phyloP scores from a whole-genome alignment of 2,329 filamentous ascomycete species.

The Cladosporium sp. region DNA sequence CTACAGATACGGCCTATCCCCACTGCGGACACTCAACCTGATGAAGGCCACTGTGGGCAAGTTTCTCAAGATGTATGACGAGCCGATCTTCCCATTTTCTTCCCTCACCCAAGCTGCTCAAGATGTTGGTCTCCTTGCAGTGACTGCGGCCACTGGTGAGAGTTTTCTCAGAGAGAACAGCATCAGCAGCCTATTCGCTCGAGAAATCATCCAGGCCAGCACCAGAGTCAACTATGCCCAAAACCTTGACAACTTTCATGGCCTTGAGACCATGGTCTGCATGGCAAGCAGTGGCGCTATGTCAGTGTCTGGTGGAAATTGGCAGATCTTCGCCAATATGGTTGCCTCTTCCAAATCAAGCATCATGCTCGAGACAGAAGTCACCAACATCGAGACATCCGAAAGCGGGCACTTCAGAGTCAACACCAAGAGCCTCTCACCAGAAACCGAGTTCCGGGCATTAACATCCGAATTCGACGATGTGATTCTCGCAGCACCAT shows the following conservation, averaged over 20 bases:
- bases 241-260: slow-evolving; percentile 82
- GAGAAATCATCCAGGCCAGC: slow-evolving; percentile 82
- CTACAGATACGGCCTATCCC: slow-evolving; percentile 81
- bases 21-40: slow-evolving; percentile 67
- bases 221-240: slow-evolving; percentile 95
- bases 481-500: slow-evolving; percentile 77
- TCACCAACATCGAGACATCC: slow-evolving; percentile 52
- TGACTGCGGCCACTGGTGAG: slow-evolving; percentile 68
- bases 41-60: slow-evolving; percentile 66
- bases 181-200: slow-evolving; percentile 63
- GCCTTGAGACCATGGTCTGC: slow-evolving; percentile 84
- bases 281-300: slow-evolving; percentile 85
- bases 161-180: slow-evolving; percentile 66
- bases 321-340: slow-evolving; percentile 89
- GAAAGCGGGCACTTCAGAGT: background rate
- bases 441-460: background rate
- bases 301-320: slow-evolving; percentile 79
- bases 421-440: background rate
- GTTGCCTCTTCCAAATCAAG: slow-evolving; percentile 59
- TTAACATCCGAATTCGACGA: slow-evolving; percentile 36
- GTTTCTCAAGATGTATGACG: slow-evolving; percentile 77
- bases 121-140: slow-evolving; percentile 61
- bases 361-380: slow-evolving; percentile 62
- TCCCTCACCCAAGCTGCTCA: slow-evolving; percentile 67
- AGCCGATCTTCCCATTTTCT: slow-evolving; percentile 77